Base-by-base conservation (phyloP, 192 early-diverging fungal genomes). In the Coemansia sp. region DNA sequence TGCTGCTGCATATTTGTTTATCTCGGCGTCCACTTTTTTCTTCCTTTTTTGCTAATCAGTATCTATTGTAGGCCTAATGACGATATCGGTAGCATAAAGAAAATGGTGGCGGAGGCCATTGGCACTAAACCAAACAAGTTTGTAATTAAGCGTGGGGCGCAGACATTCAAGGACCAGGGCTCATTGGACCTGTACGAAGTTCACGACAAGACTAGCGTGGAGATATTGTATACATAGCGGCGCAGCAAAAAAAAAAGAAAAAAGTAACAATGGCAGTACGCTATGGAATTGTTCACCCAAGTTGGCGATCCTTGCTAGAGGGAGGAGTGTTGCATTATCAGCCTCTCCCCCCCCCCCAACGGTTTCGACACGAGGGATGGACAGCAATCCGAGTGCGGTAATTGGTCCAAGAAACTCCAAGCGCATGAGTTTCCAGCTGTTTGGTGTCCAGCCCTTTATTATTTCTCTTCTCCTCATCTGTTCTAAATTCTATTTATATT, bases 101-200 rank as follows among this genome's bases (percentile, higher is more conserved):
- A 91, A 66, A 66, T 95, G 14, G 90, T 95, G 57, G 91, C 94
- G 7, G 93, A 93, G 11, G 93, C 94, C 79, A 93, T 89, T 9
- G 95, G 95, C 75, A 97, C 95, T 3, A 90, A 92, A 56, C 80
- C 93, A 37, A 87, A 90, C 42, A 95, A 94, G 78, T 95, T 97
- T 74, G 86, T 94, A 4, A 77, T 97, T 46, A 95, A 95, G 79
- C 95, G 96, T 73, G 92, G 93, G 90, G 92, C 93, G 65, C 91
- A 83, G 19, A 79, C 89, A 11, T 95, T 78, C 76, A 94, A 94
- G 81, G 93, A 97, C 69, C 91, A 94, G 67, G 93, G 94, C 69
- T 92, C 95, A 1, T 79, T 97, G 74, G 89, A 90, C 27, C 94
- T 95, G 71, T 97, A 93, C 70, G 93, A 95, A 72, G 88, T 96